phyloP scores from a whole-genome alignment of 306 rosid species.

The Castanea crenata region DNA sequence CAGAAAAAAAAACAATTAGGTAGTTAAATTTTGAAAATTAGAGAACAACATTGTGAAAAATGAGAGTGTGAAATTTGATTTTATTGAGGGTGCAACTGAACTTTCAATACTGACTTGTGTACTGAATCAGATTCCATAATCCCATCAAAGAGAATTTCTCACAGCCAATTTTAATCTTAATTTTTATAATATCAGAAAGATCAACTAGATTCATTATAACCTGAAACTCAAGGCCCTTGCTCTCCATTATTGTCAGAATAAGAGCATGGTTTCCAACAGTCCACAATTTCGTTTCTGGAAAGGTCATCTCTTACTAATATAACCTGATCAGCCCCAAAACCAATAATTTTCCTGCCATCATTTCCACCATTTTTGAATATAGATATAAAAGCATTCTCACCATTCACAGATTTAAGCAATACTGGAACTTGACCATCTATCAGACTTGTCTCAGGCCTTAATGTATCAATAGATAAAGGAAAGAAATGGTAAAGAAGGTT shows the following conservation, averaged over 20 bases:
- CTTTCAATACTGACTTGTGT: no score
- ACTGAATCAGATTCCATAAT: no score
- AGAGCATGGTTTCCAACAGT: constrained; percentile 72
- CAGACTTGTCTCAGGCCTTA: constrained; percentile 71
- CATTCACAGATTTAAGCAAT: constrained; percentile 47
- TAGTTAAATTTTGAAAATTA: no score
- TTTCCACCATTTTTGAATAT: constrained; percentile 57
- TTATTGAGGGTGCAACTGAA: no score
- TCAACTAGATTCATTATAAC: constrained; percentile 16
- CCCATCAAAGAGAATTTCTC: no score
- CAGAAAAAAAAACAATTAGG: no score
- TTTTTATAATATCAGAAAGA: background rate
- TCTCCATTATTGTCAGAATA: constrained; percentile 66
- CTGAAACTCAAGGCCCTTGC: constrained; percentile 91
- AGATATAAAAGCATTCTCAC: constrained; percentile 56
- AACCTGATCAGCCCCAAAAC: constrained; percentile 85
- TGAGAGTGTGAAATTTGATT: no score
- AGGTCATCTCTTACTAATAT: constrained; percentile 72
- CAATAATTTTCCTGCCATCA: constrained; percentile 40
- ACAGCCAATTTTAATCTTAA: no score
- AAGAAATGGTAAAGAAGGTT: constrained; percentile 66
- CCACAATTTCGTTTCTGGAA: constrained; percentile 40
- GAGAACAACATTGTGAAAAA: no score
- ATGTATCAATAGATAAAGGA: constrained; percentile 61
- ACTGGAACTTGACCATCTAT: constrained; percentile 70